These are phyloP conservation scores for Staphylotrichum longicolle DNA, from an alignment of 495 filamentous ascomycete species.

Conservation along the genomic window DNA sequence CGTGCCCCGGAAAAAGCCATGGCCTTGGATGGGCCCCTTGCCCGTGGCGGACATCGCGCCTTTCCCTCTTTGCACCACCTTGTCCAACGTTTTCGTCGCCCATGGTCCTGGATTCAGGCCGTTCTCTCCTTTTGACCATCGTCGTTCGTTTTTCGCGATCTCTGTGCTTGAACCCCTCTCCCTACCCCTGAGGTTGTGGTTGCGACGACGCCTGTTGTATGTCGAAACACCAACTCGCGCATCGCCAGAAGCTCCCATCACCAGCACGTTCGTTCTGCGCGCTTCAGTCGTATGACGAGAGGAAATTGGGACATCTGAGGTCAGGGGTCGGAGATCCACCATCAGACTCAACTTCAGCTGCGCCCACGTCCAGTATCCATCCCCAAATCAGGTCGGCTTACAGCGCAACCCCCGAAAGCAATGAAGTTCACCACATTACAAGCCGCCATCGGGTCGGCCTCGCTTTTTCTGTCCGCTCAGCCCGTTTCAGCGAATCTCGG, in stretches of 20 bases:
- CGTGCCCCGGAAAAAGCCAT: constrained; percentile 15
- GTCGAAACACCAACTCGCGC: background rate
- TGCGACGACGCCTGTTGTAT: background rate
- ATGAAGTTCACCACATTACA: constrained; percentile 53
- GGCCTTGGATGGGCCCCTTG: background rate
- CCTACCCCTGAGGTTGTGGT: background rate
- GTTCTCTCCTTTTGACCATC: constrained; percentile 18
- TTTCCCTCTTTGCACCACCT: constrained; percentile 9
- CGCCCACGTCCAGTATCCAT: background rate
- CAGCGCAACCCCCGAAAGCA: background rate
- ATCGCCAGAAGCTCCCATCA: background rate
- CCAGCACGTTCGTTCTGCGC: background rate
- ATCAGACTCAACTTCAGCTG: background rate
- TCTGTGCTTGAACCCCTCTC: background rate
- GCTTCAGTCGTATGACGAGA: background rate
- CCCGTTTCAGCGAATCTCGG: constrained; percentile 31
- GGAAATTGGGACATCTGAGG: background rate
- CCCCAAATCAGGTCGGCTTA: background rate
- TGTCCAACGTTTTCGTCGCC: background rate
- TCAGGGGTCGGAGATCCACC: constrained; percentile 1
- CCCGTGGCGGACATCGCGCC: background rate
- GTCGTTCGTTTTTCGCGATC: constrained; percentile 14
- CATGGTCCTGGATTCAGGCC: constrained; percentile 4
- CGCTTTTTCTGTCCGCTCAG: constrained; percentile 42
- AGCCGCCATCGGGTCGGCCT: constrained; percentile 48